A percentile compares a stretch with the other conserved stretches of the same genome.
phyloP scores from a whole-genome alignment of 1,284 basidiomycete species.

The Cutaneotrichosporon mucoides region DNA sequence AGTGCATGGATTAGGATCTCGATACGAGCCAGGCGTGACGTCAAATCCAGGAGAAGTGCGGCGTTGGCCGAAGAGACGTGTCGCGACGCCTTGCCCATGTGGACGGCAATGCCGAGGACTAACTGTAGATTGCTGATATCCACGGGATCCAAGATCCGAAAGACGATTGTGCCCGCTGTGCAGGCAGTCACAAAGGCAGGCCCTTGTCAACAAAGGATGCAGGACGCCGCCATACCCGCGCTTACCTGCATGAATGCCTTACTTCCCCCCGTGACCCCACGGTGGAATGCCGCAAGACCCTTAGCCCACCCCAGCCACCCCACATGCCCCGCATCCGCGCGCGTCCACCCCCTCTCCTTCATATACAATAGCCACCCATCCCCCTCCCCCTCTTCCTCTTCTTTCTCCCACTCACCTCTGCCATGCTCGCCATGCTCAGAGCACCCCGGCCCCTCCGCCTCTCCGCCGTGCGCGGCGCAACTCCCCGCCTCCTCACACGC shows the following conservation, averaged over 20 bases:
- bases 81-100: not conserved
- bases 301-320: not conserved
- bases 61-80: too few species aligned
- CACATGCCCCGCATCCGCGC: not conserved
- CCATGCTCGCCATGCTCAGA: slow-evolving; percentile 12
- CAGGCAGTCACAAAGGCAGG: too few species aligned
- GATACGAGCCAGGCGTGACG: too few species aligned
- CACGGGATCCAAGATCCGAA: not conserved
- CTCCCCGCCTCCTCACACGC: not conserved
- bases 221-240: not conserved
- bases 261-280: not conserved
- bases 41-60: too few species aligned
- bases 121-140: not conserved
- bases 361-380: too few species aligned
- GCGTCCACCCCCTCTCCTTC: too few species aligned
- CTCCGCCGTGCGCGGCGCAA: not conserved
- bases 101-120: not conserved
- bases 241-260: not conserved
- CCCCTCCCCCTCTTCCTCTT: too few species aligned
- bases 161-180: too few species aligned
- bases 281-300: not conserved
- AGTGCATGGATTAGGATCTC: not conserved
- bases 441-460: slow-evolving; percentile 6
- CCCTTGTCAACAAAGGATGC: too few species aligned
- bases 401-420: too few species aligned